A percentile compares a stretch with the other conserved stretches of the same genome.
Conservation (phyloP, 2,329 filamentous ascomycete genomes). For the Xylariaceae sp. region DNA sequence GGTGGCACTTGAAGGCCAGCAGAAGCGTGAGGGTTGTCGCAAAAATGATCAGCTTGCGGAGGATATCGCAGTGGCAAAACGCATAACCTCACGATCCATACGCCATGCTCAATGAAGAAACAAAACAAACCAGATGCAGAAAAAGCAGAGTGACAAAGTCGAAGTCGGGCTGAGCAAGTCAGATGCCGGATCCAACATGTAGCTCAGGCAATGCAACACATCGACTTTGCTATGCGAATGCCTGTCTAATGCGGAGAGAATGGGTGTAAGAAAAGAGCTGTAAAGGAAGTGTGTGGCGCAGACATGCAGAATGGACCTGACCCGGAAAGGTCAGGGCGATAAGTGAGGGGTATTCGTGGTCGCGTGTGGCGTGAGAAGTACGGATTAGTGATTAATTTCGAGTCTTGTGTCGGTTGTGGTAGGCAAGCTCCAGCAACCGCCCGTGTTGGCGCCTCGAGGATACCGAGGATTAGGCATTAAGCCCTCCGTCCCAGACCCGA, state of each 20-base stretch:
- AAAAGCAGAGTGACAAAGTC: slow-evolving; percentile 11
- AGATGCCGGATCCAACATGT: slow-evolving; percentile 30
- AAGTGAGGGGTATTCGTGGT: slow-evolving; percentile 1
- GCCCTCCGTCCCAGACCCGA: neutral
- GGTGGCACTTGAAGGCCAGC: slow-evolving; percentile 9
- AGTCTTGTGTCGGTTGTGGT: neutral
- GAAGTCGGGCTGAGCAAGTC: slow-evolving; percentile 21
- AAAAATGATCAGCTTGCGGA: slow-evolving; percentile 4
- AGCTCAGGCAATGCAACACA: slow-evolving; percentile 26
- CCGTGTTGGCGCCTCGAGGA: no score
- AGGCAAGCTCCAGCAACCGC: neutral
- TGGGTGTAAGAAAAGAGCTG: slow-evolving; percentile 27
- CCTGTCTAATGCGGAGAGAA: slow-evolving; percentile 27
- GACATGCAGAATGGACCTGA: neutral
- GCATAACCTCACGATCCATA: slow-evolving; percentile 14
- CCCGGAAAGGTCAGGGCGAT: neutral
- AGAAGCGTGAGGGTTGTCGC: no score
- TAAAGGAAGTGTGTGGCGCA: slow-evolving; percentile 1
- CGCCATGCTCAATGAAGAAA: slow-evolving; percentile 21
- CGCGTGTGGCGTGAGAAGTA: slow-evolving; percentile 1
- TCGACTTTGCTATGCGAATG: slow-evolving; percentile 29
- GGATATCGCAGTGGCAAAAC: slow-evolving; percentile 10
- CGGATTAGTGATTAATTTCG: slow-evolving; percentile 2
- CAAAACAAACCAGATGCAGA: slow-evolving; percentile 9
- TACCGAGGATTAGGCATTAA: slow-evolving; percentile 9